phyloP scores from a whole-genome alignment of 2,329 filamentous ascomycete genomes.

The Tolypocladium sp. region DNA sequence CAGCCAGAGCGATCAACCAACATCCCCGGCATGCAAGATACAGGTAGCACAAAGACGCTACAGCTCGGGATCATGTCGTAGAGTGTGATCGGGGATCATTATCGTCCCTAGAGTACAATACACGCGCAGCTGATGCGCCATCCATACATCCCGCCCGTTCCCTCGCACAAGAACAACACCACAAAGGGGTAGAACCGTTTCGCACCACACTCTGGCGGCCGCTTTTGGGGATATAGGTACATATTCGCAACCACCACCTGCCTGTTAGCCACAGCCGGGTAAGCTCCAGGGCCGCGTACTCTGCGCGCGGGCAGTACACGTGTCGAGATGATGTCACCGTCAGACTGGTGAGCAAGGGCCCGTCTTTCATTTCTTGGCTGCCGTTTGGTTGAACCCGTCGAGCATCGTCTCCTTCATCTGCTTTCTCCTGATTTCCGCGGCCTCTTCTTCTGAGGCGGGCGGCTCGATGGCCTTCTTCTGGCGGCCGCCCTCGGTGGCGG shows the following conservation, averaged over 20 bases:
- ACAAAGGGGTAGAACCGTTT: neutral
- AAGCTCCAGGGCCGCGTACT: neutral
- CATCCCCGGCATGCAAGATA: too few species aligned
- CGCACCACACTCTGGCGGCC: neutral
- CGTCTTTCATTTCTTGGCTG: conserved; percentile 17
- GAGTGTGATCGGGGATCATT: neutral
- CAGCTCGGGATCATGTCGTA: neutral
- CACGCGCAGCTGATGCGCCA: neutral
- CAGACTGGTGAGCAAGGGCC: neutral
- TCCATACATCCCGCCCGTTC: neutral
- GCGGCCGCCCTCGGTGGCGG: conserved; percentile 8
- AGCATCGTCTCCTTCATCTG: conserved; percentile 29
- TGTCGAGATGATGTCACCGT: neutral
- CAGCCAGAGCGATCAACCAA: neutral
- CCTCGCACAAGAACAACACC: neutral
- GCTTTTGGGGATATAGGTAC: neutral
- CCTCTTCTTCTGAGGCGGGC: conserved; percentile 6
- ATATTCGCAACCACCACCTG: neutral
- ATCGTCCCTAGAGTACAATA: neutral
- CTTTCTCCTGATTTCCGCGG: conserved; percentile 9
- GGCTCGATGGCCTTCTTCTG: conserved; percentile 9
- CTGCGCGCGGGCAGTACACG: neutral
- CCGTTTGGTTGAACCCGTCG: conserved; percentile 28
- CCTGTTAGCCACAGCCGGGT: neutral
- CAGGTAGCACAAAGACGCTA: too few species aligned